Evolutionary conservation across 2,329 filamentous ascomycete species (phyloP), one percentile per base, ranked within the genome.

Genomic region (Penicillium polonicum): DNA sequence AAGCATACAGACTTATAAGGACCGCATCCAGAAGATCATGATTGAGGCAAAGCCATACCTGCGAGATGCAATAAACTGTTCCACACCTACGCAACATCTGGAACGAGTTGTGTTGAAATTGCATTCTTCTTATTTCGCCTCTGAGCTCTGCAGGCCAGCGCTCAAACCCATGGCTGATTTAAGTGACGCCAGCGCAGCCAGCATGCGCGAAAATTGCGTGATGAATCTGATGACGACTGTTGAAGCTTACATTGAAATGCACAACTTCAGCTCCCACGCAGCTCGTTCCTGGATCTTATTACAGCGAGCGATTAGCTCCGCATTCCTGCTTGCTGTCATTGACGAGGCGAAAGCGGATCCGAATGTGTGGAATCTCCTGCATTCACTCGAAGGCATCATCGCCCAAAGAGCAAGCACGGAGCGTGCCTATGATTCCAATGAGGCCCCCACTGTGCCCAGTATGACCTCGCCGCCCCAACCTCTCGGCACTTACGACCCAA

Each of bases 51-150:
- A 79, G 31, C 81, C 83, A 17, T 81, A 85, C 63, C 73, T 87
- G 17, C 82, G 84, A 55, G 83, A 86, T 56, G 79, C 45, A 52
- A 78, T 64, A 65, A 78, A 69, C 51, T 80, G 78, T 59, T 60
- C 69, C 4, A 70, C 63, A 2, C 58, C 73, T 3, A 76, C 71
- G 3, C 80, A 87, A 60, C 83, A 85, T 60, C 71, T 87, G 2
- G 82, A 87, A 68, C 81, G 85, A 59, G 83, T 85, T 70, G 83
- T 82, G 0, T 68, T 87, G 5, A 85, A 85, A 65, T 72, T 87
- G 4, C 85, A 87, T 67, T 82, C 82, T 21, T 85, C 83, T 8
- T 87, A 87, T 69, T 81, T 85, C 58, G 81, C 81, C 23, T 86
- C 84, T 5, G 85, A 87, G 71, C 80, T 87, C 33, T 86, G 83